Evolutionary conservation across 2,329 filamentous ascomycete species (phyloP).

Genomic region (Neonectria coccinea): DNA sequence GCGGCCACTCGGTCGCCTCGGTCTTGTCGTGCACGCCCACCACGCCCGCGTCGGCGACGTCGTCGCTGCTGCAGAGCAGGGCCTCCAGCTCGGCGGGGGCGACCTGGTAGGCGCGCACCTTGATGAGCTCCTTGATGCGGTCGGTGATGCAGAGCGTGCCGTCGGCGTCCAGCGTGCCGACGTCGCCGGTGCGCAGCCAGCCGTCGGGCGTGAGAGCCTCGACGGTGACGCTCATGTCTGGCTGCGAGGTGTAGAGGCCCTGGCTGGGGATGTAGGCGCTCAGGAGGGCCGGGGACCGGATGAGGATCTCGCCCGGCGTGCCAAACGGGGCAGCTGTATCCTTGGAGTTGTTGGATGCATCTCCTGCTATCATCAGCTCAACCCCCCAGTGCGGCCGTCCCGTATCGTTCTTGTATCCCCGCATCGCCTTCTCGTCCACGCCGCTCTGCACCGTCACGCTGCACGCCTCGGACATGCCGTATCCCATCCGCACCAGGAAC

Average conservation of each 20-base stretch:
- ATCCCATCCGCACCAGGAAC: conserved; percentile 67
- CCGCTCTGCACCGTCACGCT: conserved; percentile 72
- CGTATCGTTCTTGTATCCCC: conserved; percentile 68
- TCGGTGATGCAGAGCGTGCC: conserved; percentile 76
- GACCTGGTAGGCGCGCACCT: conserved; percentile 71
- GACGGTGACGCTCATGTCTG: conserved; percentile 53
- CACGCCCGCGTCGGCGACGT: conserved; percentile 73
- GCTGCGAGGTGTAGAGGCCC: conserved; percentile 44
- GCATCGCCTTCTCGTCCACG: conserved; percentile 58
- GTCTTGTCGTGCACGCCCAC: conserved; percentile 67
- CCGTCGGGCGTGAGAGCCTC: conserved; percentile 63
- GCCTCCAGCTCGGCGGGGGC: conserved; percentile 64
- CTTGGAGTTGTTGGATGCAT: conserved; percentile 48
- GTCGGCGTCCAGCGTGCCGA: conserved; percentile 67
- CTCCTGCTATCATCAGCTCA: conserved; percentile 70
- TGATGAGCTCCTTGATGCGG: conserved; percentile 76
- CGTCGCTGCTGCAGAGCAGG: conserved; percentile 51
- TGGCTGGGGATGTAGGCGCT: conserved; percentile 75
- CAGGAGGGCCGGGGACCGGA: conserved; percentile 73
- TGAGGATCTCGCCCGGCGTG: conserved; percentile 72
- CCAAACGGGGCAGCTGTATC: conserved; percentile 57
- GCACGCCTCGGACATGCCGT: conserved; percentile 81
- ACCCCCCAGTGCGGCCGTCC: conserved; percentile 74
- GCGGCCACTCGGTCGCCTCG: conserved; percentile 72
- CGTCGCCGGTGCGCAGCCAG: conserved; percentile 79